Evolutionary conservation across 805 yeast genomes (phyloP).

Genomic region (Yamadazyma sp.): DNA sequence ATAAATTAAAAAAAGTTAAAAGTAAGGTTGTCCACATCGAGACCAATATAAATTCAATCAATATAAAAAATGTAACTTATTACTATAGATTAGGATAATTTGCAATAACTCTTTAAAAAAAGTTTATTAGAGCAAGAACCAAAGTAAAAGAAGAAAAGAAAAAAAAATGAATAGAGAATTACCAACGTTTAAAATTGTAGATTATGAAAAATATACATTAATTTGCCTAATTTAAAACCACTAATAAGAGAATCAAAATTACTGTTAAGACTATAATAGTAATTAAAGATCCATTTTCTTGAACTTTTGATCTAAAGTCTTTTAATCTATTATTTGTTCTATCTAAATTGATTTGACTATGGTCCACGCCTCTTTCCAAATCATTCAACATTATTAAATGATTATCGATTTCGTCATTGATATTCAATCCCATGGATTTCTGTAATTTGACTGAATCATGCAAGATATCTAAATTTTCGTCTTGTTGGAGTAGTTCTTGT

Average conservation of each 20-base stretch:
- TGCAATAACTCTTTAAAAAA: no score
- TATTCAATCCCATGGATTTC: slow-evolving; percentile 37
- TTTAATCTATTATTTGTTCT: slow-evolving; percentile 28
- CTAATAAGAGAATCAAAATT: slow-evolving; percentile 36
- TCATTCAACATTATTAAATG: slow-evolving; percentile 40
- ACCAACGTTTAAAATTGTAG: neutral
- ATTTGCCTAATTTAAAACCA: slow-evolving; percentile 34
- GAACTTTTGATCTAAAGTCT: slow-evolving; percentile 29
- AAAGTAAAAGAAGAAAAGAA: neutral
- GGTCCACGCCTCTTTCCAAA: slow-evolving; percentile 40
- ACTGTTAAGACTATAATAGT: slow-evolving; percentile 41
- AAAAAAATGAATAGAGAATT: neutral
- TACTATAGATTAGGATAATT: no score
- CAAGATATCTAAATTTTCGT: slow-evolving; percentile 30
- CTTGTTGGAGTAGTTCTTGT: slow-evolving; percentile 38
- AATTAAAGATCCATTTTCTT: slow-evolving; percentile 42
- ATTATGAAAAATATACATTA: neutral
- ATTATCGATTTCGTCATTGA: slow-evolving; percentile 39
- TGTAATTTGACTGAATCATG: slow-evolving; percentile 34
- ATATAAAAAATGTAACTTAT: no score
- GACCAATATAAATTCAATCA: no score
- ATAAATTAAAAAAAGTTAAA: no score
- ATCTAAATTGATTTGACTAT: slow-evolving; percentile 27
- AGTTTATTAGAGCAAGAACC: no score
- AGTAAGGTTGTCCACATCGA: no score